Evolutionary conservation across 2,329 filamentous ascomycete genomes (phyloP), one percentile per base, ranked within the genome.

Genomic region (Elsinoe fawcettii): DNA sequence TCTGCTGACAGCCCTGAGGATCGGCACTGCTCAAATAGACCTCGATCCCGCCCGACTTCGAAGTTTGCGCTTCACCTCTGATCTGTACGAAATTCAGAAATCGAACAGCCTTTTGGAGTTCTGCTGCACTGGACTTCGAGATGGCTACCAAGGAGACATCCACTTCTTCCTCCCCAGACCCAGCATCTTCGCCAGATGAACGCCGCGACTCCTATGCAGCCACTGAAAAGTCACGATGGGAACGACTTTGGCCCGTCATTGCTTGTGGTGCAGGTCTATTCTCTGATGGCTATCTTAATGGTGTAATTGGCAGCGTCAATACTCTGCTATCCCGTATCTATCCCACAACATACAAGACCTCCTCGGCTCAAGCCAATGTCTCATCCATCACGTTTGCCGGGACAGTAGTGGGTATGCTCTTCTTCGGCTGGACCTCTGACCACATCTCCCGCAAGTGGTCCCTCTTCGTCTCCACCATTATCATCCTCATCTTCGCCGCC

Each of bases 241-340:
- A 81, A 61, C 75, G 81, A 49, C 74, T 80, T 16, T 84, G 82
- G 79, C 89, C 90, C 12, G 87, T 90, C 1, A 85, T 96, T 64
- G 90, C 90, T 43, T 95, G 90, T 67, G 91, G 91, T 62, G 88
- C 90, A 54, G 91, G 91, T 66, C 78, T 96, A 1, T 96, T 96
- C 72, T 90, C 86, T 22, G 91, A 96, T 70, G 91, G 91, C 14
- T 96, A 96, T 70, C 82, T 96, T 68, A 95, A 95, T 73, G 90
- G 88, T 66, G 86, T 95, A 62, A 96, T 96, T 64, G 90, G 91
- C 5, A 88, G 87, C 2, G 90, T 96, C 58, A 88, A 86, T 65
- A 95, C 90, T 1, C 83, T 90, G 59, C 80, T 96, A 5, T 71
- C 69, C 18, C 72, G 69, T 0, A 78, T 95, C 64, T 96, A 96